Conservation (phyloP, 2,329 filamentous ascomycete genomes). For the Colletotrichum sp. region DNA sequence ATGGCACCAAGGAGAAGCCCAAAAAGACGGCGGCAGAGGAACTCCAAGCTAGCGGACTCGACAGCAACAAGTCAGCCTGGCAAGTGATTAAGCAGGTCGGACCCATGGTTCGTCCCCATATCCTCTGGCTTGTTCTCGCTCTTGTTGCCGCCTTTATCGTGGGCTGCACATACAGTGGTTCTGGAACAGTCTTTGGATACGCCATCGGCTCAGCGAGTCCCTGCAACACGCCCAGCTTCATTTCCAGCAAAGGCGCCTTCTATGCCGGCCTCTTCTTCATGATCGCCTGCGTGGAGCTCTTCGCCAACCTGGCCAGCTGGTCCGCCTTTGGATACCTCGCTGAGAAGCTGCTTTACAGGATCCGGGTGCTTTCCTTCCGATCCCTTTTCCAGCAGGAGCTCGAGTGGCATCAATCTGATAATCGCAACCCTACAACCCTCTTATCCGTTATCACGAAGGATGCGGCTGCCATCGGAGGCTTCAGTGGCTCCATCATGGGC, state of each 20-base stretch:
- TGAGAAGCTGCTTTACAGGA: constrained; percentile 68
- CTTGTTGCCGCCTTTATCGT: constrained; percentile 55
- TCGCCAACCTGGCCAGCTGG: constrained; percentile 63
- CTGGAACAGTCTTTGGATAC: constrained; percentile 57
- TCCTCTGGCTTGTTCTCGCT: constrained; percentile 43
- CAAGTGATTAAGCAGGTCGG: constrained; percentile 42
- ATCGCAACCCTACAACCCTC: constrained; percentile 64
- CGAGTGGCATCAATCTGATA: constrained; percentile 73
- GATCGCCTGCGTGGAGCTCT: constrained; percentile 50
- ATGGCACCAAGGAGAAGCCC: constrained; percentile 45
- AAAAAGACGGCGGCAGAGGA: constrained; percentile 32
- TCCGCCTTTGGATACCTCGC: constrained; percentile 54
- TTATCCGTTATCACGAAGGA: constrained; percentile 75
- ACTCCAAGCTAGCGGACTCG: constrained; percentile 38
- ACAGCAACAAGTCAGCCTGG: constrained; percentile 44
- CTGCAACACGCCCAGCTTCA: constrained; percentile 44
- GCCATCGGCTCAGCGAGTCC: constrained; percentile 51
- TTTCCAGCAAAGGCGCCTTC: constrained; percentile 46
- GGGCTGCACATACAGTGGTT: constrained; percentile 56
- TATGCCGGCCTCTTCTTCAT: constrained; percentile 64
- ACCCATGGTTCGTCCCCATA: constrained; percentile 42
- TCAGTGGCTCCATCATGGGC: constrained; percentile 74
- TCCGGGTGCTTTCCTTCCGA: constrained; percentile 68
- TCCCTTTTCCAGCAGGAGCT: constrained; percentile 70
- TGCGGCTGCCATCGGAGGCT: constrained; percentile 67